Conservation (phyloP, 768 basidiomycete genomes). For the Termitomyces heimii region DNA sequence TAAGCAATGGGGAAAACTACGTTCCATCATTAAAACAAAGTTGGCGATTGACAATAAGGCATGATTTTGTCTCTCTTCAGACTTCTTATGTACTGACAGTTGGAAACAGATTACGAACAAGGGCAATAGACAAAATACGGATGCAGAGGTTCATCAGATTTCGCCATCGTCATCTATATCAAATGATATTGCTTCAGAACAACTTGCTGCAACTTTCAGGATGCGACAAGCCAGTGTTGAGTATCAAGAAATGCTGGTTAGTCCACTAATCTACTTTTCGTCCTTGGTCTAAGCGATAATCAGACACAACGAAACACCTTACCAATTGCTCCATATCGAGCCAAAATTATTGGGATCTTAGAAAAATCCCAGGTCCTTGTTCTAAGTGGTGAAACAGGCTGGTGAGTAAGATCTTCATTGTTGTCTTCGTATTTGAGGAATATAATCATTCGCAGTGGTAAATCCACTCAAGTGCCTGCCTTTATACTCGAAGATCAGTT, state of each 20-base stretch:
- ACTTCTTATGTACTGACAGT: constrained; percentile 1
- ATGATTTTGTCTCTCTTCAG: background rate
- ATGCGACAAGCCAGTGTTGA: constrained; percentile 53
- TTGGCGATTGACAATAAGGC: constrained; percentile 40
- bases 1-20: constrained; percentile 63
- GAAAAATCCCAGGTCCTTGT: constrained; percentile 80
- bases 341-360: constrained; percentile 64
- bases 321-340: constrained; percentile 82
- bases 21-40: constrained; percentile 59
- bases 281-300: background rate
- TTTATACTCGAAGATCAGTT: constrained; percentile 92
- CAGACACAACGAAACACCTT: constrained; percentile 72
- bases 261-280: constrained; percentile 19
- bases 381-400: constrained; percentile 51
- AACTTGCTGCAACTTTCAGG: constrained; percentile 52
- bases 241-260: constrained; percentile 88
- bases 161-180: constrained; percentile 1
- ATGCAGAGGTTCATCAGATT: constrained; percentile 7
- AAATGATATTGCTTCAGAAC: constrained; percentile 32
- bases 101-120: constrained; percentile 17
- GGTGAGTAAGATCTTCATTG: constrained; percentile 19
- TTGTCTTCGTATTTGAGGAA: background rate
- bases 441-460: constrained; percentile 55
- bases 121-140: constrained; percentile 14
- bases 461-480: constrained; percentile 93